phyloP scores from a whole-genome alignment of 2,329 filamentous ascomycete genomes.

The Calonectria hawksworthii region DNA sequence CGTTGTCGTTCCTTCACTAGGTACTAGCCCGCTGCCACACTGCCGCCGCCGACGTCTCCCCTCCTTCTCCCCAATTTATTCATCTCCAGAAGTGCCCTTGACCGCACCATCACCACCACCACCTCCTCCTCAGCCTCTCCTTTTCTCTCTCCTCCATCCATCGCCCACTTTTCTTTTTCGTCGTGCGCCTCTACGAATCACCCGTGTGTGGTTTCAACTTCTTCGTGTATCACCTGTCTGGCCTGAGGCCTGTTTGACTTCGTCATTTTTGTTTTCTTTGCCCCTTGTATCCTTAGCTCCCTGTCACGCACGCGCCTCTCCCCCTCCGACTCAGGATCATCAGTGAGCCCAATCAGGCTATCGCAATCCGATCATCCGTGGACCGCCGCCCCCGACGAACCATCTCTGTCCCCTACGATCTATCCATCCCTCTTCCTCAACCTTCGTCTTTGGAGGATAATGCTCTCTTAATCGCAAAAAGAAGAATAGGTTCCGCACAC shows the following conservation, averaged over 20 bases:
- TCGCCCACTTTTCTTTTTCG: slow-evolving; percentile 27
- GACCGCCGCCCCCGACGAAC: slow-evolving; percentile 19
- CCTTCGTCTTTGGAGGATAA: slow-evolving; percentile 36
- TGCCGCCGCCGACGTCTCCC: slow-evolving; percentile 24
- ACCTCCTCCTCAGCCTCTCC: slow-evolving; percentile 36
- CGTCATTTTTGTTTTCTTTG: slow-evolving; percentile 13
- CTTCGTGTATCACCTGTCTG: slow-evolving; percentile 29
- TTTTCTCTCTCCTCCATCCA: slow-evolving; percentile 29
- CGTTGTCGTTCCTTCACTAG: slow-evolving; percentile 17
- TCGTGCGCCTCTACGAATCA: slow-evolving; percentile 16
- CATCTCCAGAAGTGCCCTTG: slow-evolving; percentile 38
- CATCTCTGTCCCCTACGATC: slow-evolving; percentile 22
- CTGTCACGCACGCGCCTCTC: slow-evolving; percentile 18
- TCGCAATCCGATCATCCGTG: slow-evolving; percentile 28
- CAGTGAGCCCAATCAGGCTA: slow-evolving; percentile 28
- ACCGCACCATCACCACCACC: slow-evolving; percentile 42
- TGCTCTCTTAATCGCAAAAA: slow-evolving; percentile 39
- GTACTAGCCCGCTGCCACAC: slow-evolving; percentile 22
- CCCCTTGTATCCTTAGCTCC: slow-evolving; percentile 28
- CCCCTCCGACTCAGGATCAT: slow-evolving; percentile 24
- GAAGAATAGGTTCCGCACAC: slow-evolving; percentile 31
- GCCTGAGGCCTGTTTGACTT: slow-evolving; percentile 10
- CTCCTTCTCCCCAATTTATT: slow-evolving; percentile 17
- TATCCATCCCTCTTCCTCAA: slow-evolving; percentile 3
- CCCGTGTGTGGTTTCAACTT: slow-evolving; percentile 19